Evolutionary conservation across 1,284 basidiomycete species (phyloP).

Genomic region (Ustilago sp.): DNA sequence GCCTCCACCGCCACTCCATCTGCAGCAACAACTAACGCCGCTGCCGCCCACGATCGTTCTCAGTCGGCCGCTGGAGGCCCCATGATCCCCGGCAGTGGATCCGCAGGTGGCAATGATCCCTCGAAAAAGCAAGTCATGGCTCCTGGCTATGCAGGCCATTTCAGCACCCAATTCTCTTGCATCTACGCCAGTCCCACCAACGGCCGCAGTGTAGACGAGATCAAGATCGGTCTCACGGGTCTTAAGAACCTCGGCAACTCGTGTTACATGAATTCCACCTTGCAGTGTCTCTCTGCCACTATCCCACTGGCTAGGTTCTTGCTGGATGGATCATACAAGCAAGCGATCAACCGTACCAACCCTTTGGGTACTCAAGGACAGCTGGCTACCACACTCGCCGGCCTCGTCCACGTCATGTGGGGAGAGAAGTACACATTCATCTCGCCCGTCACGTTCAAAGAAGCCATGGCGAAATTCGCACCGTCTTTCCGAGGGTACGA

Average conservation of each 20-base stretch:
- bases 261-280: conserved; percentile 69
- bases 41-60: conserved; percentile 19
- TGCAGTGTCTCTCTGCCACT: conserved; percentile 68
- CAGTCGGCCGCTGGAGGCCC: conserved; percentile 11
- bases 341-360: conserved; percentile 87
- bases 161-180: conserved; percentile 34
- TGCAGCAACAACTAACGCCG: conserved; percentile 13
- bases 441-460: conserved; percentile 86
- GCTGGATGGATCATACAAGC: conserved; percentile 79
- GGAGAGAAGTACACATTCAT: conserved; percentile 85
- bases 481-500: conserved; percentile 63
- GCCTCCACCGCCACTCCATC: conserved; percentile 38
- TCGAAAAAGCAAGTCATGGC: conserved; percentile 49
- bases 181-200: conserved; percentile 40
- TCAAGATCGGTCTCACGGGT: conserved; percentile 65
- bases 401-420: conserved; percentile 87
- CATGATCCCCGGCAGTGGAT: conserved; percentile 28
- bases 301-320: conserved; percentile 64
- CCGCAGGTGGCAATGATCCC: conserved; percentile 41
- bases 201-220: conserved; percentile 45
- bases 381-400: conserved; percentile 84
- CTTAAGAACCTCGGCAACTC: conserved; percentile 69
- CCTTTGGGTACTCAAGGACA: conserved; percentile 88
- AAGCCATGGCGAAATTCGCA: conserved; percentile 72
- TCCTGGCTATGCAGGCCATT: conserved; percentile 42